Conservation (phyloP, 2,329 filamentous ascomycete genomes). For the Scedosporium aurantiacum region DNA sequence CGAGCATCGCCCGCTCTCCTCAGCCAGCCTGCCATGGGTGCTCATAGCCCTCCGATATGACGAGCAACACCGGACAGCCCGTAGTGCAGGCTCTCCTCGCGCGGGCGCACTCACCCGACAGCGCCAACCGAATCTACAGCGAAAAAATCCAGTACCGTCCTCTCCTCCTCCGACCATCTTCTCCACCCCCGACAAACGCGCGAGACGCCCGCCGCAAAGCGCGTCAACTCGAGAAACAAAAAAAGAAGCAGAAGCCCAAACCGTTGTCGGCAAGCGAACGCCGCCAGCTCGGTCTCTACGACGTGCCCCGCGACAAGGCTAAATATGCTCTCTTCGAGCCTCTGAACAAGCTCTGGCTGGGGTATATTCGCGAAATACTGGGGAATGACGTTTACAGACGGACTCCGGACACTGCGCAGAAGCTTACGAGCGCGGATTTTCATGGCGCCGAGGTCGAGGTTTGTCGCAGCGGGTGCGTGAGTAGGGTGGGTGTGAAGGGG, state of each 20-base stretch:
- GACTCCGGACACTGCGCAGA: constrained; percentile 52
- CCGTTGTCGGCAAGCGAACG: constrained; percentile 75
- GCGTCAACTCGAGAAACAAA: constrained; percentile 32
- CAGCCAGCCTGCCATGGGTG: not conserved
- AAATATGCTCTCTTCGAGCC: constrained; percentile 65
- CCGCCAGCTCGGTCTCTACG: constrained; percentile 60
- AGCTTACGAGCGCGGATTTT: constrained; percentile 77
- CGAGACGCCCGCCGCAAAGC: constrained; percentile 45
- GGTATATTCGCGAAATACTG: constrained; percentile 75
- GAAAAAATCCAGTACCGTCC: constrained; percentile 78
- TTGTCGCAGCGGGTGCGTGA: constrained; percentile 67
- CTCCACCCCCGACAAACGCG: constrained; percentile 50
- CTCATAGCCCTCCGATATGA: not conserved
- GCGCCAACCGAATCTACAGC: constrained; percentile 58
- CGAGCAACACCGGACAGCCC: not conserved
- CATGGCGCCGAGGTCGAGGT: constrained; percentile 80
- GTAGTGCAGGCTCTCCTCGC: constrained; percentile 56
- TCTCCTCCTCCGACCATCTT: constrained; percentile 66
- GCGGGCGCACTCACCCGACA: constrained; percentile 68
- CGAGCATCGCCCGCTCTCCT: not conserved
- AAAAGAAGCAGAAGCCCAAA: constrained; percentile 40
- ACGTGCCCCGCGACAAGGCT: constrained; percentile 54
- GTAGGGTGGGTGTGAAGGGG: constrained; percentile 71
- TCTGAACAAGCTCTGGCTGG: constrained; percentile 68
- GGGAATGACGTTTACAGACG: constrained; percentile 47